phyloP scores from a whole-genome alignment of 108 stramenopile genomes.

The Seminavis robusta region DNA sequence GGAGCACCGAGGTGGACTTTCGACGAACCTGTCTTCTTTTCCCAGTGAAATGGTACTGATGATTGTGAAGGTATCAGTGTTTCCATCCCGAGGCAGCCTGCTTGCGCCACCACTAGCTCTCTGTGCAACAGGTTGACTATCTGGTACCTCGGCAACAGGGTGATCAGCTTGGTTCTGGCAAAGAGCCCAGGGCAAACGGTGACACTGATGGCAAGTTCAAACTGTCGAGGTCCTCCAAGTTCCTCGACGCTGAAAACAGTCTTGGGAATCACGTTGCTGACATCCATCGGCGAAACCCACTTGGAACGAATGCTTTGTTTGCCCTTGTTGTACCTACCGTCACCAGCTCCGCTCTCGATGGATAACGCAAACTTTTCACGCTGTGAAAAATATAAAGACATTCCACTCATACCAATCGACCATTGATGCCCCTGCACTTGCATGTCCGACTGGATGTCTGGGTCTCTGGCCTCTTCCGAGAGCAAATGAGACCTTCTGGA shows the following conservation, averaged over 20 bases:
- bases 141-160: conserved; percentile 64
- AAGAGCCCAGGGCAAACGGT: conserved; percentile 61
- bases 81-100: conserved; percentile 37
- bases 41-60: conserved; percentile 64
- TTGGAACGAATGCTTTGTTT: conserved; percentile 31
- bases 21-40: conserved; percentile 34
- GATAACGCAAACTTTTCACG: conserved; percentile 55
- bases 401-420: conserved; percentile 71
- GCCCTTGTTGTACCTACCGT: neutral
- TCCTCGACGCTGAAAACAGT: conserved; percentile 67
- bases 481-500: conserved; percentile 52
- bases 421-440: conserved; percentile 59
- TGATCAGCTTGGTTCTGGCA: conserved; percentile 59
- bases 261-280: conserved; percentile 75
- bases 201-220: conserved; percentile 71
- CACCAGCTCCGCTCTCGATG: conserved; percentile 40
- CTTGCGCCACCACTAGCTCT: conserved; percentile 62
- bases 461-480: conserved; percentile 21
- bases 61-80: conserved; percentile 57
- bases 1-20: conserved; percentile 52
- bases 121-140: conserved; percentile 65
- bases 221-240: conserved; percentile 40
- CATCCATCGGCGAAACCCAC: conserved; percentile 66
- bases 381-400: conserved; percentile 60
- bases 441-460: conserved; percentile 36